A percentile compares a stretch with the other conserved stretches of the same genome.
Evolutionary conservation across 495 filamentous ascomycete genomes (phyloP).

Genomic region (Aspergillus bertholletiae): DNA sequence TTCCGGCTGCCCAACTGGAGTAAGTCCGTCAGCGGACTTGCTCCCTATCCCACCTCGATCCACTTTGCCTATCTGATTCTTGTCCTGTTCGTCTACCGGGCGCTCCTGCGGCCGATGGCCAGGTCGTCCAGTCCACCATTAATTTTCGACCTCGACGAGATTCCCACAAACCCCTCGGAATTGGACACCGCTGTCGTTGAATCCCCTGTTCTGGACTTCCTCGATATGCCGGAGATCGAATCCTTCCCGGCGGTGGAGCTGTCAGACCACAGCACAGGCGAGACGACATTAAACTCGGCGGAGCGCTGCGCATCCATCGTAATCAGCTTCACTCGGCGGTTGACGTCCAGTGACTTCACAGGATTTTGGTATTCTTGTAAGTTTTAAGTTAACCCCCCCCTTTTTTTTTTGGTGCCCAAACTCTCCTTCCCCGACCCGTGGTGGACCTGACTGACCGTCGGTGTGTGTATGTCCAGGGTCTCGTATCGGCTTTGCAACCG

Average conservation of each 20-base stretch:
- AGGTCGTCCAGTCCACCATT: conserved; percentile 29
- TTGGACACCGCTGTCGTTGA: conserved; percentile 13
- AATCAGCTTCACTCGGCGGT: conserved; percentile 27
- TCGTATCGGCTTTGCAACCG: conserved; percentile 34
- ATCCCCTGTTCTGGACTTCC: conserved; percentile 19
- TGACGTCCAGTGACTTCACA: conserved; percentile 29
- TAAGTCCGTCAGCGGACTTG: conserved; percentile 27
- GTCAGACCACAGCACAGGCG: conserved; percentile 22
- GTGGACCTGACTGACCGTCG: too few relatives aligned
- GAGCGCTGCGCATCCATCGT: conserved; percentile 33
- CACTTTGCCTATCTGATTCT: conserved; percentile 36
- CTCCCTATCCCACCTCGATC: conserved; percentile 28
- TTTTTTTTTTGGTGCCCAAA: too few relatives aligned
- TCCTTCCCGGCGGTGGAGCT: conserved; percentile 25
- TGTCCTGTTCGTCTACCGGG: conserved; percentile 34
- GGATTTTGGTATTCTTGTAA: conserved; percentile 38
- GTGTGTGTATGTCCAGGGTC: too few relatives aligned
- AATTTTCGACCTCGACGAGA: conserved; percentile 32
- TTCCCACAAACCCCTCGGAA: conserved; percentile 18
- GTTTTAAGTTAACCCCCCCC: too few relatives aligned
- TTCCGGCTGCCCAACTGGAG: conserved; percentile 31
- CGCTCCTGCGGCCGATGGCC: conserved; percentile 34
- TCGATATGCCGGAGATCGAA: conserved; percentile 19
- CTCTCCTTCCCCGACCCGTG: too few relatives aligned
- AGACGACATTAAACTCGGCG: conserved; percentile 28